Evolutionary conservation across 1,139 yeast species (phyloP), one percentile per base, ranked within the genome.

Genomic region (Scheffersomyces parashehatae): DNA sequence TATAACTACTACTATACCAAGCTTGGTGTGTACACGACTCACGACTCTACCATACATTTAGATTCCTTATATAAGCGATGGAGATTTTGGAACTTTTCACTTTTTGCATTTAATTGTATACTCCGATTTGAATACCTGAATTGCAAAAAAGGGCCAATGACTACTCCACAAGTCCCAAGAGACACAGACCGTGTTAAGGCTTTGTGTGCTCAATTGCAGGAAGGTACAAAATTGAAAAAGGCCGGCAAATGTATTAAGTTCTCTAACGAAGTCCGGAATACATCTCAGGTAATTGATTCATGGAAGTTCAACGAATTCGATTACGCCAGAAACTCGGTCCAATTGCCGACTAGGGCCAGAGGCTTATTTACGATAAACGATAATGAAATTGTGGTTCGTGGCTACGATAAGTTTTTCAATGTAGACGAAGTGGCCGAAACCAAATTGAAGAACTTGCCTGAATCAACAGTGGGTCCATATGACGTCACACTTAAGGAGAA

Each of bases 271-370:
- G 49, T 59, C 16, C 46, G 48, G 38, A 51, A 62, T 35, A 49
- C 56, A 6, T 52, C 54, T 1, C 48, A 53, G 8, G 31, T 41
- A 14, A 50, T 72, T 5, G 59, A 56, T 29, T 63, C 70, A 28
- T 91, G 98, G 98, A 87, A 83, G 62, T 89, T 89, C 65, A 81
- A 83, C 46, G 99, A 91, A 54, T 90, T 88, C 87, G 97, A 88
- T 54, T 91, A 88, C 57, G 82, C 82, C 14, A 47, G 45, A 39
- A 79, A 75, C 46, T 67, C 73, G 8, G 43, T 54, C 3, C 77
- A 73, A 37, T 65, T 90, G 15, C 96, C 97, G 0, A 75, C 81
- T 4, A 69, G 82, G 45, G 96, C 98, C 0, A 73, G 99, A 43
- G 99, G 99, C 0, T 64, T 93, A 13, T 93, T 93, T 58, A 88